Base-by-base conservation (phyloP, 169 alveolate species). In the Perkinsus chesapeaki region DNA sequence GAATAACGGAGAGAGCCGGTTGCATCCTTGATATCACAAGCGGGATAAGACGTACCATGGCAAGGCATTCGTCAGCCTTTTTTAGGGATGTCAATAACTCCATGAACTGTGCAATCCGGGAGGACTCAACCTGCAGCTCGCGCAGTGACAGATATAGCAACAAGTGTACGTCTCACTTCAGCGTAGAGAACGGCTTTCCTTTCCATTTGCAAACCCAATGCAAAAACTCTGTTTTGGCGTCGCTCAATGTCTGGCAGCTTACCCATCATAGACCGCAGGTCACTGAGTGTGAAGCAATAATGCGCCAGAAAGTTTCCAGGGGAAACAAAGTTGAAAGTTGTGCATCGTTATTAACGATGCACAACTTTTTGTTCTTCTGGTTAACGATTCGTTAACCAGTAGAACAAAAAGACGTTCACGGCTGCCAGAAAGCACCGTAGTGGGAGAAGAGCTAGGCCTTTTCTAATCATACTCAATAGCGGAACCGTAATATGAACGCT, bases 231-330 rank as follows among this genome's bases (percentile, higher is more conserved):
- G 92, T 96, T 96, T 39, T 96, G 92, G 39, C 95, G 43, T 16
- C 98, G 95, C 94, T 97, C 98, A 92, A 97, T 94, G 92, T 97
- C 98, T 27, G 98, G 98, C 38, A 95, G 91, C 37, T 94, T 91
- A 34, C 95, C 95, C 92, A 96, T 91, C 93, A 94, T 94, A 93
- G 94, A 93, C 39, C 95, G 93, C 92, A 72, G 34, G 39, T 92
- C n/a, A 93, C 48, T 39, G 93, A 92, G 9, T 34, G 31, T 0
- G 31, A 60, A 27, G 91, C 39, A 39, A 73, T 43, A 91, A 73
- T 10, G 3, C 19, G 92, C 23, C 48, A 39, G 91, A 73, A 0
- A 9, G 48, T n/a, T n/a, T n/a, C n/a, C n/a, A n/a, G n/a, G n/a
- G n/a, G n/a, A n/a, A n/a, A n/a, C n/a, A n/a, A n/a, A n/a, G n/a